Base-by-base conservation (phyloP, 768 basidiomycete genomes). In the Inosperma sp. region DNA sequence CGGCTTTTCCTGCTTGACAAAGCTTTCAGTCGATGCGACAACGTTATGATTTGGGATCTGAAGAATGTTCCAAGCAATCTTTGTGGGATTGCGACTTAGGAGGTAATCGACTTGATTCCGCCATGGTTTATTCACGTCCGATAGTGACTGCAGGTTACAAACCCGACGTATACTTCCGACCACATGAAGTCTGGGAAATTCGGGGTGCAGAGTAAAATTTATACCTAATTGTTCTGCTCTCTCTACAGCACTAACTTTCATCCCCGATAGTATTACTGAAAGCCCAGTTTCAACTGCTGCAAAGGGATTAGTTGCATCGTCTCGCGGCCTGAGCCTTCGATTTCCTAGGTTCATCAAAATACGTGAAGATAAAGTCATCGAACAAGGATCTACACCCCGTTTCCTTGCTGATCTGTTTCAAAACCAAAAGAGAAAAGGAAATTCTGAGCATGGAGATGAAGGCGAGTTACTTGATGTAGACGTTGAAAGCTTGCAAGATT, bases 131-230 rank as follows among this genome's bases (percentile, higher is more conserved):
- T 43, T 26, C 27, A 13, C 26, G 40, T 43, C 13, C 31, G 19
- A 31, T 23, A 22, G 23, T 21, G 23, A 26, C 21, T 21, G n/a
- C 50, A 86, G 84, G 81, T 2, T 79, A 82, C 53, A 75, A 58
- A 47, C 85, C 86, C 3, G 74, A 82, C 49, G 77, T 86, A 30
- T 88, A 82, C 63, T 86, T 88, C 62, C 76, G 74, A 56, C 86
- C 87, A 16, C 69, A 70, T 50, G 82, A 88, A 62, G 88, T 93
- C 13, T 96, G 93, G 93, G 93, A 96, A 69, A 87, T 95, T 51
- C 78, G 81, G 22, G 83, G 85, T 31, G 84, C 86, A 52, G 83
- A 87, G 84, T 81, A 56, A 64, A 74, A 13, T 10, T 27, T 25
- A 19, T 14, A n/a, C 14, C 45, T 16, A 26, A 9, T 41, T 13